phyloP scores from a whole-genome alignment of 225 moss, liverwort and hornwort genomes.

The Straminergon stramineum region DNA sequence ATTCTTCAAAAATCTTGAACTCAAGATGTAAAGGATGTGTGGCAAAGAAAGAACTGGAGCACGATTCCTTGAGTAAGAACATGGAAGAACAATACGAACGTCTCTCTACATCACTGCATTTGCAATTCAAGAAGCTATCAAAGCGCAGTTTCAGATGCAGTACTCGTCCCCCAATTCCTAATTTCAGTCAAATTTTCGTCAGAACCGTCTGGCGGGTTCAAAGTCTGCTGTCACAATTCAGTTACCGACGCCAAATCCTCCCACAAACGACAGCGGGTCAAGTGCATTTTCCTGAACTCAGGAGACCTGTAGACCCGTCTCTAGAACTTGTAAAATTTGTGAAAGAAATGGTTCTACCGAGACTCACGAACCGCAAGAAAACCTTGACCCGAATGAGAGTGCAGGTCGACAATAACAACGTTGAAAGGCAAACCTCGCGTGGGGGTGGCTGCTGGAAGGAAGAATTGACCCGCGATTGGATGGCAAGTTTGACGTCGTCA shows the following conservation, averaged over 20 bases:
- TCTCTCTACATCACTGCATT: not conserved
- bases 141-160: not conserved
- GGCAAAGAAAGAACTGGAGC: not conserved
- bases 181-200: not conserved
- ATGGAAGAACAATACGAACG: not conserved
- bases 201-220: not conserved
- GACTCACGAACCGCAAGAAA: not conserved
- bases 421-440: constrained; percentile 48
- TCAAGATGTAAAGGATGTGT: not conserved
- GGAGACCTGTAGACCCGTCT: not conserved
- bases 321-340: not conserved
- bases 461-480: constrained; percentile 89
- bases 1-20: not conserved
- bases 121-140: not conserved
- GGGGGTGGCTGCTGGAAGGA: constrained; percentile 98
- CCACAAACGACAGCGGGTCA: not conserved
- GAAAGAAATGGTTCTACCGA: not conserved
- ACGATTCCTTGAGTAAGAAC: not conserved
- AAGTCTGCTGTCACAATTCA: not conserved
- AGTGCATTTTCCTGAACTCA: not conserved
- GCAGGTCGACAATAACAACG: not conserved
- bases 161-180: not conserved
- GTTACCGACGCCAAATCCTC: not conserved
- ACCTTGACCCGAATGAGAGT: not conserved
- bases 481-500: constrained; percentile 93